Percentiles rank a stretch among this genome's conserved stretches.
Conservation (phyloP, 331 rosid species). For the Stylosanthes scabra region DNA sequence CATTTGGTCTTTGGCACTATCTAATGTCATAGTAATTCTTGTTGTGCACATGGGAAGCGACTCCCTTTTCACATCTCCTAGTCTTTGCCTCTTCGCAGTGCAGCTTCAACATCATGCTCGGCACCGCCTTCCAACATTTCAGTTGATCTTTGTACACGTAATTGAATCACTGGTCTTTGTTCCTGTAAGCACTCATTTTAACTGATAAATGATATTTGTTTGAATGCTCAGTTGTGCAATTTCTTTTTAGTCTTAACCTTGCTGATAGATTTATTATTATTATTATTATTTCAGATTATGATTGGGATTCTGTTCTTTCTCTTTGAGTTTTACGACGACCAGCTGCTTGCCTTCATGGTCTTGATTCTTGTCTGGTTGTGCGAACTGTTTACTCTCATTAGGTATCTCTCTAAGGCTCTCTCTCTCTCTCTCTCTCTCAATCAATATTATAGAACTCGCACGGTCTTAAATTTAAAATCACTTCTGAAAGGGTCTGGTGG, state of each 20-base stretch:
- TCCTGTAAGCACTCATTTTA: conserved; percentile 67
- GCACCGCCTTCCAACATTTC: conserved; percentile 96
- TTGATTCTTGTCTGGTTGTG: conserved; percentile 98
- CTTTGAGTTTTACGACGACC: conserved; percentile 96
- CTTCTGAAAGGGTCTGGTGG: conserved; percentile 16
- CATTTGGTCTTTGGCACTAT: conserved; percentile 31
- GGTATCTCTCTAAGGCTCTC: conserved; percentile 62
- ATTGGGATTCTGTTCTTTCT: conserved; percentile 96
- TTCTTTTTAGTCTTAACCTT: conserved; percentile 19
- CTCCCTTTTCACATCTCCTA: conserved; percentile 42
- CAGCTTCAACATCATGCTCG: conserved; percentile 99
- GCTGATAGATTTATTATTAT: conserved; percentile 35
- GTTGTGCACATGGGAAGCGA: conserved; percentile 25
- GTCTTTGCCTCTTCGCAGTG: conserved; percentile 65
- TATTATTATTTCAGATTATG: conserved; percentile 80
- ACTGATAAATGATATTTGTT: conserved; percentile 24
- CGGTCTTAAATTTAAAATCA: conserved; percentile 28
- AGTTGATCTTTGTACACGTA: conserved; percentile 96
- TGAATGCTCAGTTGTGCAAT: conserved; percentile 17
- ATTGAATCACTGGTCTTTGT: conserved; percentile 98
- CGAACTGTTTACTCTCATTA: conserved; percentile 90
- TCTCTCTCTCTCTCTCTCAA: conserved; percentile 9
- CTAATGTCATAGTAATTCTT: conserved; percentile 24
- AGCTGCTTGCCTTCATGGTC: conserved; percentile 94
- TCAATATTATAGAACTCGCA: conserved; percentile 1